Evolutionary conservation across 352 stramenopile genomes (phyloP).

Genomic region (Pseudoperonospora humuli): DNA sequence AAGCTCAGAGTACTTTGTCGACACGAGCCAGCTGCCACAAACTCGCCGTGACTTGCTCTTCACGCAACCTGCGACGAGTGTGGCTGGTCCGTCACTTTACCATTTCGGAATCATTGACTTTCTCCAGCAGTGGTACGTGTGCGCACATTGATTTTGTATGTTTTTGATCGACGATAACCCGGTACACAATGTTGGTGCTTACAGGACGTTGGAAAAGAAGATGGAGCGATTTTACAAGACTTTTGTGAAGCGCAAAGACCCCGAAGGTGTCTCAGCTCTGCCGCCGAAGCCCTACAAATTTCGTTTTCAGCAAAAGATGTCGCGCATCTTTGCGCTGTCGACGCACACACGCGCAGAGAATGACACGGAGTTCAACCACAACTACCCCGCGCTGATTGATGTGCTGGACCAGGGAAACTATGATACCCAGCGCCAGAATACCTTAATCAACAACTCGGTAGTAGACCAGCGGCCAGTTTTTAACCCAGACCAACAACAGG

Average conservation of each 20-base stretch:
- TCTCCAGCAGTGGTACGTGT: constrained; percentile 84
- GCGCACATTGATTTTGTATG: too few species aligned
- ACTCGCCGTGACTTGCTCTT: constrained; percentile 56
- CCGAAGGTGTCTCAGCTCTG: constrained; percentile 80
- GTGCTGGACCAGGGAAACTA: constrained; percentile 76
- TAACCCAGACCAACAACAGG: constrained; percentile 37
- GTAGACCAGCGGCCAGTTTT: constrained; percentile 41
- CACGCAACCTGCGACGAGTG: constrained; percentile 76
- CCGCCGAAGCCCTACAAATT: constrained; percentile 87
- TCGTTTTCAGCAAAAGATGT: constrained; percentile 89
- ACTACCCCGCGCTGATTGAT: constrained; percentile 69
- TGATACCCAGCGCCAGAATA: constrained; percentile 37
- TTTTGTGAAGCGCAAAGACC: constrained; percentile 81
- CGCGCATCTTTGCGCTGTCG: constrained; percentile 75
- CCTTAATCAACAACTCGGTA: constrained; percentile 39
- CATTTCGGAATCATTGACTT: constrained; percentile 91
- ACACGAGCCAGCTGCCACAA: constrained; percentile 60
- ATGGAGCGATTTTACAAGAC: constrained; percentile 89
- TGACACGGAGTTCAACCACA: constrained; percentile 62
- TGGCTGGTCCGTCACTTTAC: constrained; percentile 83
- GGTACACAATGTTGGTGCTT: not conserved
- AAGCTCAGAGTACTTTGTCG: constrained; percentile 84
- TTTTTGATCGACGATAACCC: too few species aligned
- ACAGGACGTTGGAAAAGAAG: constrained; percentile 86
- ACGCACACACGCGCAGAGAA: constrained; percentile 55